Conservation (phyloP, 225 moss, liverwort and hornwort genomes). For the Pseudoscleropodium purum region DNA sequence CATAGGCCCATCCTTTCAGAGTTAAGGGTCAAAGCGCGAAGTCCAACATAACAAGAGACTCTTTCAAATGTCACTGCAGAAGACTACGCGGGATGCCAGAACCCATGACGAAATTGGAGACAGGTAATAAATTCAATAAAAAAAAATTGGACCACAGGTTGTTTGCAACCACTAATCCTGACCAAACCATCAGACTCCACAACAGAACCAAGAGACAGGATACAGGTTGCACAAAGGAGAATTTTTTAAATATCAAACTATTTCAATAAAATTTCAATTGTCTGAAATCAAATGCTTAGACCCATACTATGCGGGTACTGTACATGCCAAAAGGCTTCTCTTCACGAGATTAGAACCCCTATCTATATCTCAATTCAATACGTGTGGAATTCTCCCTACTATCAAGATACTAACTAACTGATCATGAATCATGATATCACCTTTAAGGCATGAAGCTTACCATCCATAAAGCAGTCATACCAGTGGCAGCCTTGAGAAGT, state of each 20-base stretch:
- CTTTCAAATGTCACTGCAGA: not conserved
- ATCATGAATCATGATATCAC: not conserved
- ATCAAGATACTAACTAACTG: not conserved
- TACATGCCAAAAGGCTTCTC: constrained; percentile 5
- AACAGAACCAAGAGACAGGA: not conserved
- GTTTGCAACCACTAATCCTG: not conserved
- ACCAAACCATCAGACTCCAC: not conserved
- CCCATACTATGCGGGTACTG: not conserved
- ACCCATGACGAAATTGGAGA: not conserved
- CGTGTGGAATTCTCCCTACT: not conserved
- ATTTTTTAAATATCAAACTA: not conserved
- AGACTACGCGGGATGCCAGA: not conserved
- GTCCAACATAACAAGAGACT: not conserved
- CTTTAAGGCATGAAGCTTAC: constrained; percentile 13
- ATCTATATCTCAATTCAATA: not conserved
- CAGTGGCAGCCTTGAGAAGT: not conserved
- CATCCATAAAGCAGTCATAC: not conserved
- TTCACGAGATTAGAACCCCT: not conserved
- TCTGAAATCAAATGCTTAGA: not conserved
- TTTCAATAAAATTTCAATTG: not conserved
- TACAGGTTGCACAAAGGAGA: not conserved
- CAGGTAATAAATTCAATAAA: not conserved
- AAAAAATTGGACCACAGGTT: not conserved
- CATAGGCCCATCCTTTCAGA: not conserved
- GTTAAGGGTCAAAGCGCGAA: not conserved